Conservation (phyloP, 2,329 filamentous ascomycete genomes). For the Xylariaceae sp. region DNA sequence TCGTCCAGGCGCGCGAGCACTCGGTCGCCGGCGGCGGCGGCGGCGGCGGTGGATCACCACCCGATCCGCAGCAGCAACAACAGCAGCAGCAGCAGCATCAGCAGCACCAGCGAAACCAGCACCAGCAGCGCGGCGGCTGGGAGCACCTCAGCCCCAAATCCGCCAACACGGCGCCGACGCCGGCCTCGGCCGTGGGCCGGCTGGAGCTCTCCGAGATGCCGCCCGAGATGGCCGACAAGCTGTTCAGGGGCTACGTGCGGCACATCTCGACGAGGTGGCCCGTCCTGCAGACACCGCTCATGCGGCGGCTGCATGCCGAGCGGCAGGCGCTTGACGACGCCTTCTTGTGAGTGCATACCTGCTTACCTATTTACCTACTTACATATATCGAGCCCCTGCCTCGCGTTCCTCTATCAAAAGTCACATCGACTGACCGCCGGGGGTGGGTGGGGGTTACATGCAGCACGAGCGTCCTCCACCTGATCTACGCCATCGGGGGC, state of each 20-base stretch:
- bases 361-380: too few relatives aligned
- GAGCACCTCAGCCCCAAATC: slow-evolving; percentile 8
- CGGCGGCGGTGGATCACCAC: too few relatives aligned
- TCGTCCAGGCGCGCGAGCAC: slow-evolving; percentile 13
- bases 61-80: too few relatives aligned
- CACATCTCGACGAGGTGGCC: slow-evolving; percentile 20
- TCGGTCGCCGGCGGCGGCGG: background rate
- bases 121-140: slow-evolving; percentile 1
- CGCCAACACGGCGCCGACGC: slow-evolving; percentile 3
- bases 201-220: slow-evolving; percentile 13
- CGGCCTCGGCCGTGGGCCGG: slow-evolving; percentile 1
- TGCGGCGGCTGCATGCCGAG: slow-evolving; percentile 16
- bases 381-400: too few relatives aligned
- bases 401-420: too few relatives aligned
- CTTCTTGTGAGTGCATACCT: slow-evolving; percentile 9
- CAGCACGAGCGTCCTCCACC: slow-evolving; percentile 16
- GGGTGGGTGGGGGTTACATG: background rate
- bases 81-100: too few relatives aligned
- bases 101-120: too few relatives aligned
- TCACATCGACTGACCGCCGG: background rate
- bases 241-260: slow-evolving; percentile 17
- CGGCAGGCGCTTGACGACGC: slow-evolving; percentile 10
- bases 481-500: slow-evolving; percentile 23
- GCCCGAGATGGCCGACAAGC: slow-evolving; percentile 14
- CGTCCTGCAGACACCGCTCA: slow-evolving; percentile 14